Evolutionary conservation across 257 asterid species (phyloP).

Genomic region (Ligustrum vulgare): DNA sequence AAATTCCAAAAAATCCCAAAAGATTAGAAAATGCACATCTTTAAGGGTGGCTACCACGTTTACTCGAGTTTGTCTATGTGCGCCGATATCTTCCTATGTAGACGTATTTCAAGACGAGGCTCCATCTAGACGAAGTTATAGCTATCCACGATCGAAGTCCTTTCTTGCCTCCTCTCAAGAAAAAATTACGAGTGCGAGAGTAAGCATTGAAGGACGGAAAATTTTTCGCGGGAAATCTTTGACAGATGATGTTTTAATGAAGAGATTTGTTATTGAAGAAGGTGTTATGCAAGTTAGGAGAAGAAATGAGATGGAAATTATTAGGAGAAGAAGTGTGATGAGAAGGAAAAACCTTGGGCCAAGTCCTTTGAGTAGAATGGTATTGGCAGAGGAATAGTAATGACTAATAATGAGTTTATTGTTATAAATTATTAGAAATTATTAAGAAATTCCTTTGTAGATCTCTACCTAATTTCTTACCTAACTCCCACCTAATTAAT

Average conservation of each 20-base stretch:
- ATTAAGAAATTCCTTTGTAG: too few species aligned
- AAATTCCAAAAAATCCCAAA: conserved; percentile 29
- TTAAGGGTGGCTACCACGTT: conserved; percentile 68
- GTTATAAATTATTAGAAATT: too few species aligned
- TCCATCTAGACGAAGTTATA: conserved; percentile 74
- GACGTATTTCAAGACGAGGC: conserved; percentile 74
- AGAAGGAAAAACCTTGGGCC: conserved; percentile 76
- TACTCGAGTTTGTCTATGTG: conserved; percentile 79
- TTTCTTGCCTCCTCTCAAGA: conserved; percentile 27
- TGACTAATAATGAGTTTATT: background rate
- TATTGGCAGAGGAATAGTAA: conserved; percentile 50
- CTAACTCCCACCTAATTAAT: too few species aligned
- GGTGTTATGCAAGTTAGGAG: conserved; percentile 68
- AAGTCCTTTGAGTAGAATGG: conserved; percentile 87
- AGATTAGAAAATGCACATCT: conserved; percentile 75
- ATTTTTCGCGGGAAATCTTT: conserved; percentile 78
- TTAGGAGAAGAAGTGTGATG: conserved; percentile 64
- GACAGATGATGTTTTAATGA: conserved; percentile 82
- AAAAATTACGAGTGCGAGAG: conserved; percentile 64
- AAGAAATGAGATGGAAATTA: conserved; percentile 82
- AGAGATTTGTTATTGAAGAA: conserved; percentile 81
- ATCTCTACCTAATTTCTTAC: too few species aligned
- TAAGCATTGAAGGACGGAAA: conserved; percentile 69
- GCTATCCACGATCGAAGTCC: conserved; percentile 66
- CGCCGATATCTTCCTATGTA: conserved; percentile 75